Percentiles rank a stretch among this genome's conserved stretches.
These are phyloP conservation scores for Argentina anserina DNA, from an alignment of 306 rosid genomes.

Conservation along the genomic window DNA sequence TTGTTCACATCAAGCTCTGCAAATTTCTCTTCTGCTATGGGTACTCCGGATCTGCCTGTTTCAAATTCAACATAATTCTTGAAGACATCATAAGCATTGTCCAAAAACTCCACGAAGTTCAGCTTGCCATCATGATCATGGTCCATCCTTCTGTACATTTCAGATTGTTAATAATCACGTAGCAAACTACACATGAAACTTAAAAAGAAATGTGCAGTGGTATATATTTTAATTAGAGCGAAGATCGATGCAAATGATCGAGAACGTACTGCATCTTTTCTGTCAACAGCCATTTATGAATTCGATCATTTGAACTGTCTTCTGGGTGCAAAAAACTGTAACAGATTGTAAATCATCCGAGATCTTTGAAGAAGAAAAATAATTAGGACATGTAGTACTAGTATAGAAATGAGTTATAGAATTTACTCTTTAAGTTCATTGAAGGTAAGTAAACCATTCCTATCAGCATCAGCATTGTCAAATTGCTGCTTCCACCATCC, in stretches of 20 bases:
- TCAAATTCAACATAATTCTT: conserved; percentile 52
- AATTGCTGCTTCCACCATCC: conserved; percentile 82
- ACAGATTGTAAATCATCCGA: not conserved
- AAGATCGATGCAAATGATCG: not conserved
- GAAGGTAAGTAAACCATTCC: conserved; percentile 49
- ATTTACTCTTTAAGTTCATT: conserved; percentile 61
- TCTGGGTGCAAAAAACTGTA: conserved; percentile 76
- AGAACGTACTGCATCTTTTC: conserved; percentile 48
- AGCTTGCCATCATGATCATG: conserved; percentile 54
- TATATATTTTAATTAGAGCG: not conserved
- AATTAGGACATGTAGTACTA: not conserved
- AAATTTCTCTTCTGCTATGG: conserved; percentile 42
- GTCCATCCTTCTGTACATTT: conserved; percentile 50
- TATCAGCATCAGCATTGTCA: conserved; percentile 52
- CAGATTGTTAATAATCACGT: too few relatives aligned
- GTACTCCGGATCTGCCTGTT: conserved; percentile 31
- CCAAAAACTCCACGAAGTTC: conserved; percentile 45
- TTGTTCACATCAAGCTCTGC: conserved; percentile 59
- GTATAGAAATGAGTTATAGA: not conserved
- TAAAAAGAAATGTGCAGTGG: not conserved
- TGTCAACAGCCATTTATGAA: conserved; percentile 52
- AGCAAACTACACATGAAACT: too few relatives aligned
- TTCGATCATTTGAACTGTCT: conserved; percentile 52
- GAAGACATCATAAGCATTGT: conserved; percentile 37
- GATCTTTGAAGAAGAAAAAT: not conserved